These are phyloP conservation scores for Pichia membranifaciens DNA, from an alignment of 805 yeast species.

Conservation along the genomic window DNA sequence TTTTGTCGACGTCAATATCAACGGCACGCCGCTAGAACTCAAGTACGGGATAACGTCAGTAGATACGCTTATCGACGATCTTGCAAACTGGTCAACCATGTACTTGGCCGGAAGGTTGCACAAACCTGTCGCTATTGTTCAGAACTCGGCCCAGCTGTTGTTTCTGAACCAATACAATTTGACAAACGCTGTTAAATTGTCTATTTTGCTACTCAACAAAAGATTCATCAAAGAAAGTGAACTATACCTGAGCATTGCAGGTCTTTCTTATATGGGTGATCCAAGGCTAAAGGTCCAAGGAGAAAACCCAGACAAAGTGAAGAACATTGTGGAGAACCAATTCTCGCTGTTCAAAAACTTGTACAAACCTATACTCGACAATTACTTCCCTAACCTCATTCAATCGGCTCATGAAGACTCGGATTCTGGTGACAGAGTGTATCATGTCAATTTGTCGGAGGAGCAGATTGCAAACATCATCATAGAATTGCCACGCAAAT, in stretches of 20 bases:
- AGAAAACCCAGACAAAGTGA: slow-evolving; percentile 85
- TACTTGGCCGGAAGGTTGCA: slow-evolving; percentile 91
- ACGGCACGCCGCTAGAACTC: slow-evolving; percentile 30
- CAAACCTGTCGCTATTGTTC: slow-evolving; percentile 79
- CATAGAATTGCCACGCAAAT: slow-evolving; percentile 46
- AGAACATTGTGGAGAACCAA: slow-evolving; percentile 80
- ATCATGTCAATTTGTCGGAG: slow-evolving; percentile 29
- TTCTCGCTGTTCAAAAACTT: slow-evolving; percentile 59
- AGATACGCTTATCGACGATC: slow-evolving; percentile 55
- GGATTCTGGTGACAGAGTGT: slow-evolving; percentile 13
- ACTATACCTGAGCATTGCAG: slow-evolving; percentile 71
- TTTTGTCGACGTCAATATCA: slow-evolving; percentile 42
- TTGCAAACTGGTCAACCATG: slow-evolving; percentile 78
- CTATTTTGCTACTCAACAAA: slow-evolving; percentile 48
- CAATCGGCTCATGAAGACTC: slow-evolving; percentile 12
- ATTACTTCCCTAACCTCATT: slow-evolving; percentile 33
- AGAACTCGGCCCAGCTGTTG: slow-evolving; percentile 56
- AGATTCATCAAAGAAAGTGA: slow-evolving; percentile 33
- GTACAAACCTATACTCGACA: slow-evolving; percentile 59
- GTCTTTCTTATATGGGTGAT: slow-evolving; percentile 84
- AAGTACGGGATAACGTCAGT: slow-evolving; percentile 85
- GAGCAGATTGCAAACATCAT: slow-evolving; percentile 35
- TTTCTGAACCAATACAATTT: slow-evolving; percentile 73
- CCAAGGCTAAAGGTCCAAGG: slow-evolving; percentile 81
- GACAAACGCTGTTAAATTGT: slow-evolving; percentile 67